Base-by-base conservation (phyloP, 1,139 yeast genomes). In the Yamadazyma songkhlaensis region DNA sequence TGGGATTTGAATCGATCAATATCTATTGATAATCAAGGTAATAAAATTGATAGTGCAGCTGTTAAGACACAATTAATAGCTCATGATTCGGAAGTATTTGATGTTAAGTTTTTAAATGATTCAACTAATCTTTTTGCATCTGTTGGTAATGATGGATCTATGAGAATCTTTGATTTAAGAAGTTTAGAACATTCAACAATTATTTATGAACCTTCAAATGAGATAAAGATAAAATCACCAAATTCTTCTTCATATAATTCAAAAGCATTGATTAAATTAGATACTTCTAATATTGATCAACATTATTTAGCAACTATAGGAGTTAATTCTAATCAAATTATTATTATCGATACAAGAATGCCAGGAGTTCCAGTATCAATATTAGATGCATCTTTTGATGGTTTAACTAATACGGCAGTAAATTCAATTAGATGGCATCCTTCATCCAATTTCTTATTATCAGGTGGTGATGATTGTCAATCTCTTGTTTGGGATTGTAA, bases 11-110 rank as follows among this genome's bases (percentile, higher is more conserved):
- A 64, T 45, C 58, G 75, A 24, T 53, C 69, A 3, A 39, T 35
- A 29, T 39, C 45, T 20, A 25, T 32, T 11, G 20, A 37, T 13
- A 29, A 32, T 13, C 31, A 33, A 2, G 44, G 45, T 13, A 31
- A 67, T 24, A 60, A 67, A 35, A 71, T 79, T 8, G 74, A 72
- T 36, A 59, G 74, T 4, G 87, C 86, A n/a, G 71, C 76, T 21
- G 95, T 95, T 14, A 85, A 84, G 54, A 90, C 98, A 1, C 97
- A 92, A 62, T 69, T 92, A 36, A 92, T 92, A 49, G 98, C 98
- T 0, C 98, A 92, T 60, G 98, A 92, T 57, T 81, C 84, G 42
- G 97, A 90, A 59, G 98, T 92, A 4, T 88, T 81, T 57, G 98
- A 92, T 58, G 97, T 90, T 15, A 78, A 86, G 48, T 92, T 89